phyloP scores from a whole-genome alignment of 1,139 yeast genomes.

The Pichia sp. region DNA sequence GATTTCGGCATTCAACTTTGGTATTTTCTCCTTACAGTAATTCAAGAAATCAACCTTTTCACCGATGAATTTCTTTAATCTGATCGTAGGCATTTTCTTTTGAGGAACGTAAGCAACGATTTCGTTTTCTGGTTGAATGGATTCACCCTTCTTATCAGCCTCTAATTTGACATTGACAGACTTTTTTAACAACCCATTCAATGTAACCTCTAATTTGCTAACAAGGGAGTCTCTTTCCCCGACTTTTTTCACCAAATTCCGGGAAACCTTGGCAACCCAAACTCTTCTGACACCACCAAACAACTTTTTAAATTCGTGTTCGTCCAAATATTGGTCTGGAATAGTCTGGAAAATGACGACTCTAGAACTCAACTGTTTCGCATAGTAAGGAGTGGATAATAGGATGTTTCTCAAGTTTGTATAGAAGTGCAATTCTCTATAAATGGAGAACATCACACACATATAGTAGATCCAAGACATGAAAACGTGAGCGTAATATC shows the following conservation, averaged over 20 bases:
- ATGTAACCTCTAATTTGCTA: conserved; percentile 48
- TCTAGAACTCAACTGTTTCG: conserved; percentile 57
- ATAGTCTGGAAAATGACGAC: conserved; percentile 61
- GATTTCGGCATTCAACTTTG: conserved; percentile 48
- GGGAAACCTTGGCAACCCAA: conserved; percentile 58
- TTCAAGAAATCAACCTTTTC: conserved; percentile 56
- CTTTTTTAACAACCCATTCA: conserved; percentile 46
- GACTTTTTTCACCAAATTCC: conserved; percentile 42
- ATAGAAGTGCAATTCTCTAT: conserved; percentile 64
- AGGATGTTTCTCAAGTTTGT: conserved; percentile 57
- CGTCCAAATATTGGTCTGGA: conserved; percentile 40
- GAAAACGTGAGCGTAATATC: conserved; percentile 67
- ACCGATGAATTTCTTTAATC: conserved; percentile 34
- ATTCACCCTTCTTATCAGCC: conserved; percentile 48
- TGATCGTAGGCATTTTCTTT: conserved; percentile 65
- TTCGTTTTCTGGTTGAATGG: conserved; percentile 50
- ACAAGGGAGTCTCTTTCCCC: conserved; percentile 49
- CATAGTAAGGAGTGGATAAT: conserved; percentile 65
- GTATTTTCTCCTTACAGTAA: conserved; percentile 47
- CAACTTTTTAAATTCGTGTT: conserved; percentile 40
- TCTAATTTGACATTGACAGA: conserved; percentile 48
- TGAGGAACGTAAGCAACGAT: conserved; percentile 43
- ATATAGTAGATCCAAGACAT: conserved; percentile 64
- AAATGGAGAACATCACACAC: conserved; percentile 48
- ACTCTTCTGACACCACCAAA: conserved; percentile 57